Base-by-base conservation (phyloP, 1,139 yeast species). In the Wickerhamiella pararugosa region DNA sequence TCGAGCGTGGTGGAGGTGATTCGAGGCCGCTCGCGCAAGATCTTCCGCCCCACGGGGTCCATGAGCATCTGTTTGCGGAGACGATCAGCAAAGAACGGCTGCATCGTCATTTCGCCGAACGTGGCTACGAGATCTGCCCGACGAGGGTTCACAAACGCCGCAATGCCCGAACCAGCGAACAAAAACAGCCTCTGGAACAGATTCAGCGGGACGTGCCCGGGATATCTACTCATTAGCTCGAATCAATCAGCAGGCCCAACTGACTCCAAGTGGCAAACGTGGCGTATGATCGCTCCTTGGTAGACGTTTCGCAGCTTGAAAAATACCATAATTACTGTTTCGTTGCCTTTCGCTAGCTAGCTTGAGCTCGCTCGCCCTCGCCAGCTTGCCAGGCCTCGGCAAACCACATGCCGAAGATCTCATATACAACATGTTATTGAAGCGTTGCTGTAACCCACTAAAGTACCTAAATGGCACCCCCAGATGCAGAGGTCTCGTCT, bases 21-120 rank as follows among this genome's bases (percentile, higher is more conserved):
- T 43, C 93, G 63, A 0, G 99, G 98, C 48, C 79, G 67, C 34
- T 86, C 94, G 34, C 73, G 65, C 29, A 90, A 65, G 25, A 90
- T 77, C 43, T 73, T 70, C 45, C 98, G 70, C 0, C 99, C 98
- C 0, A 71, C 67, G 1, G 74, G 70, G 53, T 82, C 87, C 33
- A 69, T 57, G 25, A 90, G 69, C 97, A 90, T 87, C 47, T 74
- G 73, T 33, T 66, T 67, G 53, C 84, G 75, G 45, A 90, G 62
- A 10, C 69, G 62, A 29, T 67, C 68, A 47, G 92, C 67, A 30
- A 86, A 75, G 34, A 69, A 71, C 8, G 79, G 75, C 38, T 81
- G 66, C 4, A 95, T 95, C 0, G 95, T 80, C 11, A 90, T 76
- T 58, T 90, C 99, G 1, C 98, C 98, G 47, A 90, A 71, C 25